Evolutionary conservation across 164 flowering plant genomes (phyloP), one percentile per base, ranked within the genome.

Genomic region (Aristolochia fimbriata): DNA sequence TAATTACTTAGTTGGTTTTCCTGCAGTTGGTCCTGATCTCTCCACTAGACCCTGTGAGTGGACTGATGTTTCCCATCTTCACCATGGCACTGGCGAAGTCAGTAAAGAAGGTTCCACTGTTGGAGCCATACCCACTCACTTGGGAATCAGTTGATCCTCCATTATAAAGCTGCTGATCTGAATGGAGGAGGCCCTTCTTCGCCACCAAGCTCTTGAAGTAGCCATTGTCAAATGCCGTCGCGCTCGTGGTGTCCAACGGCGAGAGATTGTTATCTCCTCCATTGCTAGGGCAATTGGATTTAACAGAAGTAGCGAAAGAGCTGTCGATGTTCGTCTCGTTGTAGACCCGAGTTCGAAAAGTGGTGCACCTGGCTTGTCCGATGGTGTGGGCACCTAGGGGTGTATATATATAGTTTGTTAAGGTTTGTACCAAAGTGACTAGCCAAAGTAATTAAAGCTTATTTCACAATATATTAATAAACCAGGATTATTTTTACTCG

Each of bases 311-410:
- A 0, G 68, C 68, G 11, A 59, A 69, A 0, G 55, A 1, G 21
- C 55, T 13, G 25, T 64, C 58, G 15, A 69, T 69, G 61, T 63
- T 68, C 60, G 64, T 55, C 15, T 68, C 71, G 15, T 68, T 68
- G 67, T 68, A 59, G 45, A 68, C 63, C 37, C 67, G 64, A 47
- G 37, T 7, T 55, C 67, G 51, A 24, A 68, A 68, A 0, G 30
- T 12, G 0, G 60, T 63, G 62, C 64, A 69, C 49, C 61, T 55
- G 1, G 64, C 72, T 45, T 60, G 68, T 15, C 68, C 68, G 4
- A 69, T 60, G 6, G 68, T 47, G 37, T 64, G 72, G 55, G 61
- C 50, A 10, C 65, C 65, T 62, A n/a, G n/a, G n/a, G 59, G 19
- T 24, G 25, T n/a, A 57, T 6, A 43, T 48, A 27, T 15, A 48